Evolutionary conservation across 441 rosid genomes (phyloP), one percentile per base, ranked within the genome.

Genomic region (Populus hybrid): DNA sequence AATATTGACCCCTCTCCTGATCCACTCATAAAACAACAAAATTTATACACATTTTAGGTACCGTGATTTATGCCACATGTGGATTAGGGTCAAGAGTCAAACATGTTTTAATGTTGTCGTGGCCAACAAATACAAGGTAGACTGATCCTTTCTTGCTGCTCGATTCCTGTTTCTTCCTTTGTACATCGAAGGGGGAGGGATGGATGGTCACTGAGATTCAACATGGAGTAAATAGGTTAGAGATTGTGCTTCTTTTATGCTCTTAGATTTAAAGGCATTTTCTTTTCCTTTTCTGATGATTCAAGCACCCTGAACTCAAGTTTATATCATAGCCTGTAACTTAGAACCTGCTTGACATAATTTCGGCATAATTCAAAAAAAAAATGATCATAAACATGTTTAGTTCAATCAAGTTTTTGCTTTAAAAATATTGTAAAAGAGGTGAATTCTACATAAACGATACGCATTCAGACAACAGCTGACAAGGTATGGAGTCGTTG

Each of bases 61-160:
- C 76, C 85, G 72, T 74, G 79, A 74, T 79, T 79, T 77, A 67
- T 77, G 79, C 77, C 63, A 66, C 50, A 34, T 24, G 59, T 24
- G 24, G 7, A 38, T 71, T 46, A 67, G 23, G 57, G 34, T 26
- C 50, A 14, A n/a, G 18, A 59, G 77, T 77, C 68, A 46, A 76
- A 70, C 24, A 73, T 70, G 8, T 67, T 26, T 9, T 14, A 7
- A 28, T 8, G 16, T 18, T 74, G 11, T 36, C 19, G 2, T 23
- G 10, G 11, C 69, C 28, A 50, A 35, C 18, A 21, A n/a, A 74
- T 32, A 19, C 8, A 3, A 21, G 7, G 7, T 30, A n/a, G 18
- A 36, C 0, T 19, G 21, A 59, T 28, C 21, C 26, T 19, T 73
- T 21, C 24, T n/a, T 30, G 23, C 10, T 46, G 70, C 6, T 1